A percentile compares a stretch with the other conserved stretches of the same genome.
Evolutionary conservation across 805 yeast genomes (phyloP).

Genomic region (Pichia manshurica): DNA sequence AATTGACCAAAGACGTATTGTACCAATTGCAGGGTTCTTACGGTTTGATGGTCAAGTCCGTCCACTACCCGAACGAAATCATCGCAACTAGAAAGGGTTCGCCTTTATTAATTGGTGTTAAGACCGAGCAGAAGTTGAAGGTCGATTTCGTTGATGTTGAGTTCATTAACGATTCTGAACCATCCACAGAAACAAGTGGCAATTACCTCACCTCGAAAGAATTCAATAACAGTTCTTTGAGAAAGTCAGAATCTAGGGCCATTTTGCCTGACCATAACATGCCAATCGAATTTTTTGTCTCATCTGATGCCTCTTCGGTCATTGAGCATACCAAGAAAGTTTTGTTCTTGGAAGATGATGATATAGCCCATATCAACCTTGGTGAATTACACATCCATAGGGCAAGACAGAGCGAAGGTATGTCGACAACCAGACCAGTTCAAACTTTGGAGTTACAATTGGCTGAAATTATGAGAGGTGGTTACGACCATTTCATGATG

Average conservation of each 20-base stretch:
- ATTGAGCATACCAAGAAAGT: constrained; percentile 97
- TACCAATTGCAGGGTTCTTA: constrained; percentile 96
- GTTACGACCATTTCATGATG: constrained; percentile 94
- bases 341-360: constrained; percentile 93
- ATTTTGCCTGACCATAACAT: constrained; percentile 86
- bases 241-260: constrained; percentile 73
- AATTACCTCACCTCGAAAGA: constrained; percentile 13
- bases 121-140: constrained; percentile 89
- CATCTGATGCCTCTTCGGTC: constrained; percentile 96
- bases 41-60: constrained; percentile 87
- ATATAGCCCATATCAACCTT: constrained; percentile 95
- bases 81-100: constrained; percentile 98
- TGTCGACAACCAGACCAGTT: constrained; percentile 90
- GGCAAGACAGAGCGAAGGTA: constrained; percentile 80
- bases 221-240: constrained; percentile 20
- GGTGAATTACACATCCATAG: constrained; percentile 99
- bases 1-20: constrained; percentile 86
- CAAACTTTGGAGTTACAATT: constrained; percentile 96
- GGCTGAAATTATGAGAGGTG: constrained; percentile 97
- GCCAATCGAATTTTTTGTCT: constrained; percentile 91
- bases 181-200: constrained; percentile 28
- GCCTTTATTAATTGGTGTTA: constrained; percentile 94
- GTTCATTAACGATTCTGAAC: constrained; percentile 59
- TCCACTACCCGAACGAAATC: constrained; percentile 91
- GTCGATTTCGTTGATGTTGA: constrained; percentile 98